Percentiles rank a stretch among this genome's conserved stretches.
Conservation (phyloP, 148 eudicot genomes). For the Persicaria tinctoria region DNA sequence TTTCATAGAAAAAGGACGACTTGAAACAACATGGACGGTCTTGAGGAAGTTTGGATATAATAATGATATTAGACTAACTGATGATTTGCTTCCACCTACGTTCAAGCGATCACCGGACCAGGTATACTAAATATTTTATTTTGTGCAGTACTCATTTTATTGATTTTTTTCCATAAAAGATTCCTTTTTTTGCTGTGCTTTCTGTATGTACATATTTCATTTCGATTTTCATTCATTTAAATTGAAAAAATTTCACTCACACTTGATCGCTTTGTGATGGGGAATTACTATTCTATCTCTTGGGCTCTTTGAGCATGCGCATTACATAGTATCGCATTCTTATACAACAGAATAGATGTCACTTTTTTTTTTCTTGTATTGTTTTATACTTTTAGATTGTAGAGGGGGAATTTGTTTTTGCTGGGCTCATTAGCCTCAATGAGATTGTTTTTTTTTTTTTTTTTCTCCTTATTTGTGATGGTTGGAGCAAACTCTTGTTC, state of each 20-base stretch:
- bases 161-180: background rate
- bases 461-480: background rate
- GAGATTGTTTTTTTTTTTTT: background rate
- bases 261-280: background rate
- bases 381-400: background rate
- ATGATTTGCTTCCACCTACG: constrained; percentile 66
- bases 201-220: background rate
- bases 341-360: background rate
- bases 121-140: constrained; percentile 25
- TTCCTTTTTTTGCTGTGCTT: too few relatives aligned
- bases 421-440: too few relatives aligned
- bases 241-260: background rate
- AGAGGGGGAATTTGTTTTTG: too few relatives aligned
- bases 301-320: background rate
- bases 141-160: background rate
- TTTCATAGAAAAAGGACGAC: constrained; percentile 86
- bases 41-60: constrained; percentile 88
- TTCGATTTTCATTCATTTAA: background rate
- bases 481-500: background rate
- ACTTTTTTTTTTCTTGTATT: background rate
- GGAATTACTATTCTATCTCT: background rate
- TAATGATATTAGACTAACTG: constrained; percentile 74
- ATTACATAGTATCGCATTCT: background rate
- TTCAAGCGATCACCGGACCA: constrained; percentile 79
- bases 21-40: constrained; percentile 96